Evolutionary conservation across 352 stramenopile species (phyloP).

Genomic region (Thalassiosira oceanica): DNA sequence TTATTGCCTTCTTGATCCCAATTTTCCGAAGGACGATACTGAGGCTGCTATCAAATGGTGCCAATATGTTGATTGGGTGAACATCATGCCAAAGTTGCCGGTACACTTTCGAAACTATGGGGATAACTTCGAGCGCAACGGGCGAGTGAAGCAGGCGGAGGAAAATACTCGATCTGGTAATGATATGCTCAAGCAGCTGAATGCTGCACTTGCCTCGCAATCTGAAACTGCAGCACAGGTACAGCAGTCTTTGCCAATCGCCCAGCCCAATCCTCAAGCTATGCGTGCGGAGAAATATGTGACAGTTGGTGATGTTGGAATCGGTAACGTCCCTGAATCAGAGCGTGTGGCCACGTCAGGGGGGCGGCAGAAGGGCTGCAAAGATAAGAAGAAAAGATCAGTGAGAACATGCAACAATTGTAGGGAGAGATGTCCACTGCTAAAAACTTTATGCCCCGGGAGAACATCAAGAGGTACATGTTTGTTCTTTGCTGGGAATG

Average conservation of each 20-base stretch:
- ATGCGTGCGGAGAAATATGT: neutral
- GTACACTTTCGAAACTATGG: constrained; percentile 23
- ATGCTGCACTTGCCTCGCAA: constrained; percentile 6
- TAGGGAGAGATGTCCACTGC: neutral
- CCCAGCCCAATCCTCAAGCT: neutral
- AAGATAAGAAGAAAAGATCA: constrained; percentile 3
- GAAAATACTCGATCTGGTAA: constrained; percentile 6
- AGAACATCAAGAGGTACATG: neutral
- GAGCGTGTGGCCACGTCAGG: neutral
- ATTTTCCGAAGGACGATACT: constrained; percentile 5
- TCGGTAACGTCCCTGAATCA: too few relatives aligned
- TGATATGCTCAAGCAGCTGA: constrained; percentile 17
- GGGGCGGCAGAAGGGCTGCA: neutral
- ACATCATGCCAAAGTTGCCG: constrained; percentile 40
- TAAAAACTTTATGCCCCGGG: neutral
- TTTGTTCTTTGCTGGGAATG: neutral
- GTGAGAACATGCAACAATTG: neutral
- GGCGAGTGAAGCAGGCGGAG: constrained; percentile 14
- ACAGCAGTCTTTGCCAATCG: neutral
- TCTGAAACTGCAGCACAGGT: neutral
- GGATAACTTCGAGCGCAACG: constrained; percentile 14
- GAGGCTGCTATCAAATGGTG: constrained; percentile 19
- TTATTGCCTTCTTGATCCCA: constrained; percentile 7
- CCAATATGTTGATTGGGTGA: constrained; percentile 42
- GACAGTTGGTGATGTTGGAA: neutral